Evolutionary conservation across 192 early-diverging fungal genomes (phyloP), one percentile per base, ranked within the genome.

Genomic region (Geranomyces michiganensis): DNA sequence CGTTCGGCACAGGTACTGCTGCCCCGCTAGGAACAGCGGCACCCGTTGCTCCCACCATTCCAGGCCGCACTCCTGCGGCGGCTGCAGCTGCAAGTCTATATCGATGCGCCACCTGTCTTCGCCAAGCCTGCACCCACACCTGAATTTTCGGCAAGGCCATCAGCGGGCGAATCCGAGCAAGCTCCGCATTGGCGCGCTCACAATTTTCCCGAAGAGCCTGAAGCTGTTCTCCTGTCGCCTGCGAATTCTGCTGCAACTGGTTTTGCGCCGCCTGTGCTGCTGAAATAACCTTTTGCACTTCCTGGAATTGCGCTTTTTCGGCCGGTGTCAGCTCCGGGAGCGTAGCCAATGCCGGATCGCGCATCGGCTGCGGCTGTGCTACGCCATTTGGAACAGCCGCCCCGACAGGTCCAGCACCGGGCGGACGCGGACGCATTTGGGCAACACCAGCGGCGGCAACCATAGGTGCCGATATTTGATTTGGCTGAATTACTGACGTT

Each of bases 261-360:
- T 41, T 41, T 10, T 41, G 36, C 36, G 36, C 36, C 36, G 36
- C 36, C 36, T 41, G 36, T 10, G 36, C 36, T 10, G 36, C 36
- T 41, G 36, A 41, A 10, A 41, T 41, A 10, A 41, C 36, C 36
- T 53, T 53, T 53, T 53, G 51, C 51, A 53, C 51, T 7, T 26
- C n/a, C 7, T 53, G n/a, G 51, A 53, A 53, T 15, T 53, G 51
- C 51, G n/a, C n/a, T 15, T 53, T 53, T 53, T 53, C 51, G 24
- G 19, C 17, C 51, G 19, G n/a, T 24, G 19, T 53, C n/a, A 53
- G 51, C 51, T n/a, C n/a, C 4, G 51, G 19, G 51, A 53, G 51
- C 4, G 51, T 53, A 26, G 36, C 36, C 36, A 41, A 53, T 3
- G 24, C 51, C 51, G 19, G n/a, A n/a, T 53, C n/a, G 7, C n/a